phyloP scores from a whole-genome alignment of 2,329 filamentous ascomycete genomes.

The Sporothrix curviconia region DNA sequence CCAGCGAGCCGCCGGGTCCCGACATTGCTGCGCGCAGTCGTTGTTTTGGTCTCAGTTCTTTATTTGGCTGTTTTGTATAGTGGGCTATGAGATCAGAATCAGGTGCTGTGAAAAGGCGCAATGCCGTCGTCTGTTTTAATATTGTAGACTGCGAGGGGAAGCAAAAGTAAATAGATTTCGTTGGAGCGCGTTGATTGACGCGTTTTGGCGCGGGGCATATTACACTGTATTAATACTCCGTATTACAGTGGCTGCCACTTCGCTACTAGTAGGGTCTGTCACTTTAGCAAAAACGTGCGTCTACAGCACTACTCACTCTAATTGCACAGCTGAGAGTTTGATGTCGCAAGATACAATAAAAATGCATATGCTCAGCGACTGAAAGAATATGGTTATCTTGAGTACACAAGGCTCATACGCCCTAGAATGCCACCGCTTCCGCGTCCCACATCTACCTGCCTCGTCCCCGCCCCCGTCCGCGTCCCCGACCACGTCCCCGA shows the following conservation, averaged over 20 bases:
- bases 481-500: constrained; percentile 15
- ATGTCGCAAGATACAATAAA: too few relatives aligned
- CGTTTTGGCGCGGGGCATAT: constrained; percentile 11
- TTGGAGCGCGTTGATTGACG: constrained; percentile 5
- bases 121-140: neutral
- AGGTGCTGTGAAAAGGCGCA: too few relatives aligned
- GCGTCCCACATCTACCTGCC: neutral
- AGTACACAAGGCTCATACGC: neutral
- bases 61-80: neutral
- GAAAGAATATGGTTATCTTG: too few relatives aligned
- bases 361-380: too few relatives aligned
- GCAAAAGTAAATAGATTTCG: constrained; percentile 7
- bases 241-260: too few relatives aligned
- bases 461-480: constrained; percentile 13
- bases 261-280: too few relatives aligned
- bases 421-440: neutral
- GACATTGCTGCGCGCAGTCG: constrained; percentile 36
- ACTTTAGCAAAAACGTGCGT: too few relatives aligned
- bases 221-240: neutral
- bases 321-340: too few relatives aligned
- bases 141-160: neutral
- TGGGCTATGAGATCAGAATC: neutral
- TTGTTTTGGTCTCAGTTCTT: neutral
- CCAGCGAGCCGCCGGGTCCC: constrained; percentile 37
- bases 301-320: too few relatives aligned